These are phyloP conservation scores for Aegilops speltoides DNA, from an alignment of 176 grass and related monocot genomes.

Conservation along the genomic window DNA sequence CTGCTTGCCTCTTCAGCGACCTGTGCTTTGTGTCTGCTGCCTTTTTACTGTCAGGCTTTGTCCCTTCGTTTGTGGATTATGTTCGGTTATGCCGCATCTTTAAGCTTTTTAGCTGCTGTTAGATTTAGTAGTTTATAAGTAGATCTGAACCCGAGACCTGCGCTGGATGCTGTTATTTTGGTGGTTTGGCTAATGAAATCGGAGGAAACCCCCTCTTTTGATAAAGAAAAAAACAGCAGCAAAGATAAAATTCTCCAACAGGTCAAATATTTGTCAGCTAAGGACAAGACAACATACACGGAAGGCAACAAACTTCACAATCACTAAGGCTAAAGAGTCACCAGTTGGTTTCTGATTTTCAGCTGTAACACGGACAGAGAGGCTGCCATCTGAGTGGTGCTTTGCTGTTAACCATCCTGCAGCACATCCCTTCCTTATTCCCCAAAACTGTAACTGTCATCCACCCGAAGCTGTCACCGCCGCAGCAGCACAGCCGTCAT, in stretches of 20 bases:
- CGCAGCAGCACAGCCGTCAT: background rate
- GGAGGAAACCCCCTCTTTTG: too few relatives aligned
- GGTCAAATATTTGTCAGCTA: background rate
- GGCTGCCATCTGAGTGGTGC: background rate
- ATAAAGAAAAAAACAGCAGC: too few relatives aligned
- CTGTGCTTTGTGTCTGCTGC: too few relatives aligned
- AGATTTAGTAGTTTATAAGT: too few relatives aligned
- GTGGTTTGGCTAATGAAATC: too few relatives aligned
- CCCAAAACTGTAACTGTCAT: conserved; percentile 5
- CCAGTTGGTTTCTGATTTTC: conserved; percentile 6
- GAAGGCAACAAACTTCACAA: conserved; percentile 13
- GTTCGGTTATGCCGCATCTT: too few relatives aligned
- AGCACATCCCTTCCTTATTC: conserved; percentile 28
- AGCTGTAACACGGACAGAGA: conserved; percentile 5
- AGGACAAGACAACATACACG: background rate
- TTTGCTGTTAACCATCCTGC: background rate
- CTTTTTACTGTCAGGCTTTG: too few relatives aligned
- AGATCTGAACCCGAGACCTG: too few relatives aligned
- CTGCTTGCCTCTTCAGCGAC: too few relatives aligned
- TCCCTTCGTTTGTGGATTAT: too few relatives aligned
- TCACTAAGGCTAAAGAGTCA: conserved; percentile 21
- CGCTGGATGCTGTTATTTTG: too few relatives aligned
- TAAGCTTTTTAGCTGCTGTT: too few relatives aligned
- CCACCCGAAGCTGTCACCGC: background rate
- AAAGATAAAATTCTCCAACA: background rate